Evolutionary conservation across 2,329 filamentous ascomycete species (phyloP), one percentile per base, ranked within the genome.

Genomic region (Coniella lustricola): DNA sequence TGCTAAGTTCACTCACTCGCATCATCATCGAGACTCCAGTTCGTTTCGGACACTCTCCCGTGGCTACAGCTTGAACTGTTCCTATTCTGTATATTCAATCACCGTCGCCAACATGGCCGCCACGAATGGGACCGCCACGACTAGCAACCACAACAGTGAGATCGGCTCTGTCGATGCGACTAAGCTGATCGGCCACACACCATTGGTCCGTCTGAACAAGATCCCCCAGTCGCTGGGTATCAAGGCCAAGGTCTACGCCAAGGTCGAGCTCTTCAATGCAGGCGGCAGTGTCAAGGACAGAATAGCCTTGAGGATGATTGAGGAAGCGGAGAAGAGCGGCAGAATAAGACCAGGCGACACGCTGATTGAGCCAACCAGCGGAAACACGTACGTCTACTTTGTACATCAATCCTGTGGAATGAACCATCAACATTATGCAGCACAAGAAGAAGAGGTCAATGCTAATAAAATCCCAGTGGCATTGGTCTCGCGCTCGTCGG

Each of bases 331-430:
- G 76, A 82, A 81, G 63, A 84, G 79, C 45, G 93, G 93, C 39
- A 83, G 91, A 56, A 96, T 98, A 70, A 96, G 93, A 77, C 93
- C 93, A 22, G 93, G 91, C 49, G 90, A 97, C 69, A 97, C 90
- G 45, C 73, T 98, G 61, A 98, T 98, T 63, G 93, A 98, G 77
- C 93, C 93, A 9, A 98, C 93, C 41, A 95, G 89, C 62, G 93
- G 93, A 48, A 98, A 98, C 67, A 98, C 93, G 74, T 76, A 64
- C 44, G 71, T 63, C 4, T 16, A 22, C 42, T 68, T 16, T 8
- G n/a, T 10, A 1, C 7, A 25, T 9, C 31, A 31, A 21, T 22
- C 16, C 29, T 29, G 5, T 29, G 10, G 25, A 10, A 29, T 29
- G 25, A 29, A 5, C 10, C 25, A n/a, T n/a, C n/a, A n/a, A n/a